Percentiles rank a stretch among this genome's conserved stretches.
Conservation (phyloP, 2,329 filamentous ascomycete genomes). For the Aspergillus carbonarius region DNA sequence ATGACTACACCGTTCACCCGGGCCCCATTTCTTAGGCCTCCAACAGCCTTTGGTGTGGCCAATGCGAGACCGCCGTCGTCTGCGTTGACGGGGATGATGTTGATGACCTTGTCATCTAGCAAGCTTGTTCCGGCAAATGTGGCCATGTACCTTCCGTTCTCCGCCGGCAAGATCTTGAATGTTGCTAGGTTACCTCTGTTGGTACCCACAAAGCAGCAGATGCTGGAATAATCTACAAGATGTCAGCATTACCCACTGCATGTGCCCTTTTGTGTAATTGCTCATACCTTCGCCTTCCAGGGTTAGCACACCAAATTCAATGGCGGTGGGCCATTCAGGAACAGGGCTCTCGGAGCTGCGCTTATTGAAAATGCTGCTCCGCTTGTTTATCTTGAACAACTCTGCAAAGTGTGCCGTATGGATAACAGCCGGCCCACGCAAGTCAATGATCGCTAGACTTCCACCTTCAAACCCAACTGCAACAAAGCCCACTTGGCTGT, state of each 20-base stretch:
- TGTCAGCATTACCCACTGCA: conserved; percentile 23
- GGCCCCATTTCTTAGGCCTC: conserved; percentile 70
- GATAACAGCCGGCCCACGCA: conserved; percentile 83
- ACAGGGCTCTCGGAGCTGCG: conserved; percentile 50
- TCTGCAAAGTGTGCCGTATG: conserved; percentile 71
- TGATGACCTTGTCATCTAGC: conserved; percentile 69
- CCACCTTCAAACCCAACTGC: conserved; percentile 83
- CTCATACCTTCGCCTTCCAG: conserved; percentile 74
- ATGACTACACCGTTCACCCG: conserved; percentile 80
- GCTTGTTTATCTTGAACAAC: conserved; percentile 73
- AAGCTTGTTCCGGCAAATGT: conserved; percentile 67
- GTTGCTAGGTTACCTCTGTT: conserved; percentile 79
- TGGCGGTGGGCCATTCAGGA: conserved; percentile 72
- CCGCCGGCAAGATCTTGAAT: conserved; percentile 80
- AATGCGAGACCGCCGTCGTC: conserved; percentile 73
- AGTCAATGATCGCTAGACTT: conserved; percentile 76
- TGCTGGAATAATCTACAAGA: conserved; percentile 75
- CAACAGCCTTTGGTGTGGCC: conserved; percentile 73
- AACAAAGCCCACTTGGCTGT: conserved; percentile 92
- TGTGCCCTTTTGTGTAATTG: not conserved
- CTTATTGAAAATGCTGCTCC: conserved; percentile 65
- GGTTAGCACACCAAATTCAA: conserved; percentile 93
- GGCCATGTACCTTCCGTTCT: conserved; percentile 68
- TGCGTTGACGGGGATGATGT: conserved; percentile 74
- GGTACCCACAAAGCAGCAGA: conserved; percentile 88